Evolutionary conservation across 179 eudicot species (phyloP).

Genomic region (Beta corolliflora): DNA sequence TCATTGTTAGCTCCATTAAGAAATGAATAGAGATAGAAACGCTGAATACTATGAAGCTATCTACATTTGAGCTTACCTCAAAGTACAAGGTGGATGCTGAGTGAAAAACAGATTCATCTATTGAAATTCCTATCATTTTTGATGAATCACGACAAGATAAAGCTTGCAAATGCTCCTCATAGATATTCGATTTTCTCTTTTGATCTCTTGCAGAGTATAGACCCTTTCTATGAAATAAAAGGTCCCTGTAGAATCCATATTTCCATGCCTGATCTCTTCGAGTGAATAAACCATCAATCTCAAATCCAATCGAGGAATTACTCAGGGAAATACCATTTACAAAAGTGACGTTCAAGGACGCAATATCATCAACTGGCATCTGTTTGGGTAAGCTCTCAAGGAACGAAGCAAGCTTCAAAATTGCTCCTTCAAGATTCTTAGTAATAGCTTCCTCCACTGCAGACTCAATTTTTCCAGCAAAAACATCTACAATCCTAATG

Average conservation of each 20-base stretch:
- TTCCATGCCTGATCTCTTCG: constrained; percentile 36
- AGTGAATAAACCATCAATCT: constrained; percentile 75
- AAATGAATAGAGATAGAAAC: neutral
- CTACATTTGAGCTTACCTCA: constrained; percentile 46
- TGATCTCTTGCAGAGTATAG: constrained; percentile 51
- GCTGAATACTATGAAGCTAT: neutral
- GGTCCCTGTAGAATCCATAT: constrained; percentile 23
- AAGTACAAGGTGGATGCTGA: constrained; percentile 71
- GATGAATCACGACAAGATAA: constrained; percentile 51
- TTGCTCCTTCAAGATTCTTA: constrained; percentile 59
- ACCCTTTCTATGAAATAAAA: constrained; percentile 32
- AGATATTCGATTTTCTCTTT: constrained; percentile 14
- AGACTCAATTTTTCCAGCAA: constrained; percentile 68
- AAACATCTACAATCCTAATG: constrained; percentile 75
- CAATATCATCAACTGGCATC: constrained; percentile 69
- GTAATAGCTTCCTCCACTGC: constrained; percentile 83
- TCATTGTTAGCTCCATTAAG: neutral
- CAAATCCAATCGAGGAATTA: constrained; percentile 72
- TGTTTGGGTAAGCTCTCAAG: constrained; percentile 72
- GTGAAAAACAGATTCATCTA: constrained; percentile 71
- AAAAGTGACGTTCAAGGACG: constrained; percentile 70
- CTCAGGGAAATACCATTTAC: constrained; percentile 54
- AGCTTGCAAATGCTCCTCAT: constrained; percentile 31
- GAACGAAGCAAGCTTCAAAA: constrained; percentile 53
- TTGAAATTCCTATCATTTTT: constrained; percentile 70